Percentiles rank a stretch among this genome's conserved stretches.
Conservation (phyloP, 1,284 basidiomycete species). For the Cryptococcus sp. region DNA sequence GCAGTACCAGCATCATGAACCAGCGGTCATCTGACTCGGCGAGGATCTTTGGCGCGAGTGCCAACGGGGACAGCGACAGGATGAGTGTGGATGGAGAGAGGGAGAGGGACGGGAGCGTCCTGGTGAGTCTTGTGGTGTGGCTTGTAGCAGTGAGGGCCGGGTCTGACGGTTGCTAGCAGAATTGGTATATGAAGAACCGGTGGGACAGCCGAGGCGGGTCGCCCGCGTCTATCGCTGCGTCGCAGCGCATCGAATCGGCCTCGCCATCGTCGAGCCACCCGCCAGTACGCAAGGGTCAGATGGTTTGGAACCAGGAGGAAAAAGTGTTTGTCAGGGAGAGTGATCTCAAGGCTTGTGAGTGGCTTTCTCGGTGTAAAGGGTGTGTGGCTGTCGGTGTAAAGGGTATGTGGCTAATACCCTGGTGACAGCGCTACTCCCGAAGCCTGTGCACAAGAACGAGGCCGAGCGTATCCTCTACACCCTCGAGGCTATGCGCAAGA, state of each 20-base stretch:
- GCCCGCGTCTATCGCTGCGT: constrained; percentile 26
- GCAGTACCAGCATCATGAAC: constrained; percentile 5
- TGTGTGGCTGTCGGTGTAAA: too few species aligned
- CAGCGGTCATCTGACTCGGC: constrained; percentile 12
- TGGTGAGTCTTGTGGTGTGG: constrained; percentile 17
- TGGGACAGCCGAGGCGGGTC: constrained; percentile 24
- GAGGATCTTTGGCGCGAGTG: constrained; percentile 16
- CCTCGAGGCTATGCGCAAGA: constrained; percentile 43
- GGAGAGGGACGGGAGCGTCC: constrained; percentile 25
- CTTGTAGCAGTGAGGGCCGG: neutral
- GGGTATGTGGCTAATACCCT: neutral
- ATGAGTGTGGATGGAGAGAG: constrained; percentile 32
- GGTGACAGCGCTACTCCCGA: constrained; percentile 22
- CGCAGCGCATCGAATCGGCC: constrained; percentile 18
- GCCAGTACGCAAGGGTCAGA: constrained; percentile 39
- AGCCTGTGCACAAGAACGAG: constrained; percentile 36
- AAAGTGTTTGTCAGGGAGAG: constrained; percentile 43
- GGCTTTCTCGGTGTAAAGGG: too few species aligned
- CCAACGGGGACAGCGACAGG: constrained; percentile 16
- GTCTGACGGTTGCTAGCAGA: constrained; percentile 11
- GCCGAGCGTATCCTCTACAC: constrained; percentile 48
- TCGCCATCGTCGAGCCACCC: constrained; percentile 19
- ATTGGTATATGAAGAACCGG: constrained; percentile 37
- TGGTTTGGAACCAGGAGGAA: constrained; percentile 43
- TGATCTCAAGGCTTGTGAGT: constrained; percentile 32